Percentiles rank a stretch among this genome's conserved stretches.
Conservation (phyloP, 2,329 filamentous ascomycete genomes). For the Hypoxylon sp. region DNA sequence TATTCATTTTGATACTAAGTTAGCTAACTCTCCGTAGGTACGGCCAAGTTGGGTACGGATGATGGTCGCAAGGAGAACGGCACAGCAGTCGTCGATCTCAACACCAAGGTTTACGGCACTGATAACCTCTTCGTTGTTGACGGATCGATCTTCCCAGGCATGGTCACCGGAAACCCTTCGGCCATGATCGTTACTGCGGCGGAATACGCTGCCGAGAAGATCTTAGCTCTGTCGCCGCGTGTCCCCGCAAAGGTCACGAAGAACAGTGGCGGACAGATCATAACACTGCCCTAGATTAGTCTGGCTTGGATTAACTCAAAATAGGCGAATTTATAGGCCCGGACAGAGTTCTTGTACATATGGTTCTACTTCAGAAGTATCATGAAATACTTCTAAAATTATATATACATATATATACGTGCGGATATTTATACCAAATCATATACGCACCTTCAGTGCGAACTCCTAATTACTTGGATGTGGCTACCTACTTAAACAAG, state of each 20-base stretch:
- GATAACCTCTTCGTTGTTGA: constrained; percentile 79
- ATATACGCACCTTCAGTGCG: not conserved
- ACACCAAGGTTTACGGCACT: constrained; percentile 77
- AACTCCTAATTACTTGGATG: not conserved
- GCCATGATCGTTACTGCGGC: constrained; percentile 60
- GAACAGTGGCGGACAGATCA: constrained; percentile 47
- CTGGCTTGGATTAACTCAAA: constrained; percentile 4
- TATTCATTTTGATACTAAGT: not conserved
- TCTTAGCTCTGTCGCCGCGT: constrained; percentile 51
- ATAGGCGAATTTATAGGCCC: constrained; percentile 17
- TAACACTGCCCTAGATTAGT: constrained; percentile 38
- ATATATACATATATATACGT: constrained; percentile 41
- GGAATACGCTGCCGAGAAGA: constrained; percentile 57
- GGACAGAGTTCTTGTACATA: constrained; percentile 43
- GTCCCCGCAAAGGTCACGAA: constrained; percentile 37
- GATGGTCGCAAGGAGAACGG: constrained; percentile 68
- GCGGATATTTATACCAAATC: constrained; percentile 10
- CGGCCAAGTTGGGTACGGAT: constrained; percentile 72
- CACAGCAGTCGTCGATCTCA: constrained; percentile 72
- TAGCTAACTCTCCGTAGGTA: constrained; percentile 53
- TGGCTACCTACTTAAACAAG: constrained; percentile 38
- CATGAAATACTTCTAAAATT: constrained; percentile 21
- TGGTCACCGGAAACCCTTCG: constrained; percentile 76
- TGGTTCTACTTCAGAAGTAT: constrained; percentile 29
- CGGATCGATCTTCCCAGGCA: constrained; percentile 77